These are phyloP conservation scores for Sphaerosporella brunnea DNA, from an alignment of 495 filamentous ascomycete species.

Conservation along the genomic window DNA sequence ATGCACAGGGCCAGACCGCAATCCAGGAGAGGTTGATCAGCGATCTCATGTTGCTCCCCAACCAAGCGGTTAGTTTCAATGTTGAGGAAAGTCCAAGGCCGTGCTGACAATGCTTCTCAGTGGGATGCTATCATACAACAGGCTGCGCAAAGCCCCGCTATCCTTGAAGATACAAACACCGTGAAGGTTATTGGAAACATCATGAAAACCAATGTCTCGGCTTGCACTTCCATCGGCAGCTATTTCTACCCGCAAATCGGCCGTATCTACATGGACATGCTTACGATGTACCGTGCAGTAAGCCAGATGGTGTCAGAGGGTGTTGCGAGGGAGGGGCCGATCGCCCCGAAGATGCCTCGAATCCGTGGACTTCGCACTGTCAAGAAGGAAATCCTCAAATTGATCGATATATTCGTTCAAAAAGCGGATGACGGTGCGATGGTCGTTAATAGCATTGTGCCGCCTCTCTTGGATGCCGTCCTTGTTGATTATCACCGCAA, in stretches of 20 bases:
- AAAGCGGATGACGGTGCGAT: conserved; percentile 93
- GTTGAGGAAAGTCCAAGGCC: too few species aligned
- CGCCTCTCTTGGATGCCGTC: conserved; percentile 88
- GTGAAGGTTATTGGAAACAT: conserved; percentile 98
- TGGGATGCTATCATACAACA: conserved; percentile 86
- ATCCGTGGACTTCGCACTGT: conserved; percentile 90
- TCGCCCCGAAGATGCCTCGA: conserved; percentile 95
- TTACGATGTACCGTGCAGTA: conserved; percentile 95
- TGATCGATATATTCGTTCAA: conserved; percentile 93
- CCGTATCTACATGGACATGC: conserved; percentile 93
- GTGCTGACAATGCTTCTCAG: conserved; percentile 12
- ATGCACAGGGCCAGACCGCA: conserved; percentile 81
- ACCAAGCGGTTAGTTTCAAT: conserved; percentile 46
- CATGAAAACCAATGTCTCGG: conserved; percentile 99
- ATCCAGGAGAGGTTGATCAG: conserved; percentile 78
- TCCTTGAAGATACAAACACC: conserved; percentile 75
- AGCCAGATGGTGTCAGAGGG: conserved; percentile 86
- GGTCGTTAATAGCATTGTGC: conserved; percentile 81
- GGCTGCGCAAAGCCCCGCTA: conserved; percentile 62
- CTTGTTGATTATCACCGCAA: conserved; percentile 93
- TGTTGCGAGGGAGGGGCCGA: conserved; percentile 64
- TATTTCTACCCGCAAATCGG: conserved; percentile 99
- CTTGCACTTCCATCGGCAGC: conserved; percentile 82
- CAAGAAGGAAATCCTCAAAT: conserved; percentile 98
- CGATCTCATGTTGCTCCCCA: conserved; percentile 85